Evolutionary conservation across 345 rosid genomes (phyloP), one percentile per base, ranked within the genome.

Genomic region (Cardiospermum halicacabum): DNA sequence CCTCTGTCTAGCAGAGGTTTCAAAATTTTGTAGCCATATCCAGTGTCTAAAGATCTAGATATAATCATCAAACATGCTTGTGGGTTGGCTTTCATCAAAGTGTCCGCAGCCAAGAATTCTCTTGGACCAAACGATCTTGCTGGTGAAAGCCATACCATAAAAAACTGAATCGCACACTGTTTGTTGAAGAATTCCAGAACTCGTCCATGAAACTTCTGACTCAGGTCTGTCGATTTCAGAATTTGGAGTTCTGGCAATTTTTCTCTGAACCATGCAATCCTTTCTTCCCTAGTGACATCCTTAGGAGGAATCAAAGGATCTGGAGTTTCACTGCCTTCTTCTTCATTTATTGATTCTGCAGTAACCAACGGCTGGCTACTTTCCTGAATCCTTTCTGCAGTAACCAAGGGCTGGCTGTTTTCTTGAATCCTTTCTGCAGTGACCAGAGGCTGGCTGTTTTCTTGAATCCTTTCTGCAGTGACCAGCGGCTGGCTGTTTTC

Each of bases 91-190:
- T 75, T 78, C 69, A 88, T 82, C 6, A 83, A 74, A 58, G 83
- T 84, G 48, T 81, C 88, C 0, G 80, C 26, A 0, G 86, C 80
- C 4, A 83, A 42, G 69, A 82, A 57, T 57, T 88, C 91, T 62
- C 85, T 79, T 27, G 74, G 69, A 47, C 85, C 78, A 27, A 86
- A 84, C 7, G 71, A 50, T 0, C 58, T 53, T 1, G 72, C 78
- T 5, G 85, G 81, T 1, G 97, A 86, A 56, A 91, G 77, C 92
- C 91, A 91, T 18, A 84, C 77, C 97, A 86, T 84, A 76, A 81
- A 86, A 75, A 84, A 83, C 30, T 53, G 71, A 55, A 75, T 74
- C 0, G 67, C 62, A 32, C 92, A 88, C 9, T 72, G 63, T n/a
- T 75, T 53, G 73, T 63, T 49, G 12, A 84, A 40, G 65, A 88